A percentile compares a stretch with the other conserved stretches of the same genome.
These are phyloP conservation scores for Ceratocystis huliohia DNA, from an alignment of 2,329 filamentous ascomycete species.

Conservation along the genomic window DNA sequence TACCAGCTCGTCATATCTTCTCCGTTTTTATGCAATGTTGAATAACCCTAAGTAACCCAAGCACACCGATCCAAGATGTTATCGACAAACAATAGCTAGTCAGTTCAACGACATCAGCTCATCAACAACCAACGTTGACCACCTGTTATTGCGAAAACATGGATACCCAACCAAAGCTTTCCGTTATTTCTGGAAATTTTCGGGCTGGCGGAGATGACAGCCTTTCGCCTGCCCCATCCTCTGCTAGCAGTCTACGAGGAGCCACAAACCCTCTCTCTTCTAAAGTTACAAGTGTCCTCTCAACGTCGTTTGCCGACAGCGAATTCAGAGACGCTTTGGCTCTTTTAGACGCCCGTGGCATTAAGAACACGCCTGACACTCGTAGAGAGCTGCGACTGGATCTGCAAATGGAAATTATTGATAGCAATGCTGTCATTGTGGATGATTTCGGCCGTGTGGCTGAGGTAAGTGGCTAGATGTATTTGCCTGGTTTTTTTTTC, in stretches of 20 bases:
- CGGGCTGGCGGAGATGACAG: background rate
- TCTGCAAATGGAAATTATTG: slow-evolving; percentile 82
- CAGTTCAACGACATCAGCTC: background rate
- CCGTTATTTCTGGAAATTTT: background rate
- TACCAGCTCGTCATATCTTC: no score
- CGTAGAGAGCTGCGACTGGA: slow-evolving; percentile 69
- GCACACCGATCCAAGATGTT: background rate
- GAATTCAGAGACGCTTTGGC: slow-evolving; percentile 78
- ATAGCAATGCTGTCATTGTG: slow-evolving; percentile 82
- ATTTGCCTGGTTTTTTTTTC: background rate
- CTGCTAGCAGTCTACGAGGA: slow-evolving; percentile 27
- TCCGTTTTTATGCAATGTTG: no score
- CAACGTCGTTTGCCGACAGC: slow-evolving; percentile 80
- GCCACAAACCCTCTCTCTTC: slow-evolving; percentile 52
- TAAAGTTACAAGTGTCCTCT: slow-evolving; percentile 74
- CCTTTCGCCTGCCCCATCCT: slow-evolving; percentile 25
- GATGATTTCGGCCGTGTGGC: slow-evolving; percentile 80
- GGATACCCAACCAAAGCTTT: slow-evolving; percentile 12
- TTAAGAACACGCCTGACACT: slow-evolving; percentile 64
- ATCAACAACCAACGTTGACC: background rate
- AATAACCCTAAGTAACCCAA: no score
- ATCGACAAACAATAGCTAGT: background rate
- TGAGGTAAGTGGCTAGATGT: slow-evolving; percentile 45
- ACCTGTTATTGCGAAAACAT: slow-evolving; percentile 1
- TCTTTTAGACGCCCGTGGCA: slow-evolving; percentile 58